Evolutionary conservation across 2,329 filamentous ascomycete genomes (phyloP), one percentile per base, ranked within the genome.

Genomic region (Beauveria sp.): DNA sequence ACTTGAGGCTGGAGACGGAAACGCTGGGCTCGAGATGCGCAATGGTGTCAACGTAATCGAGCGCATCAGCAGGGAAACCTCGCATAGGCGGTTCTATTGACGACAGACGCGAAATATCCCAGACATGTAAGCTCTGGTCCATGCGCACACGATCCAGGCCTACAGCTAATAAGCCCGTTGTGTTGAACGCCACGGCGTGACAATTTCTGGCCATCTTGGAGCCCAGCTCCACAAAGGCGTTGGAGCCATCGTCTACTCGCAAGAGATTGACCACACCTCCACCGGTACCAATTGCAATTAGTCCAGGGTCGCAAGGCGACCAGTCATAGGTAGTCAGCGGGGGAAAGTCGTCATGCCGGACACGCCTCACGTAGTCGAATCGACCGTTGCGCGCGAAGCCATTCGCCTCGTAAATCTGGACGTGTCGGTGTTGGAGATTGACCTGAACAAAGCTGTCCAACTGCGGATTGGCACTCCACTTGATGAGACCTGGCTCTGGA

Each of bases 111-210:
- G 84, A 87, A 59, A 92, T 80, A 71, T 96, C 90, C 83, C 90
- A 94, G 34, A 94, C 87, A 67, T 93, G 90, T 54, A 96, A 79
- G 67, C 89, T 92, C 64, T 88, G 84, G 69, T 94, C 91, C 73
- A 90, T 92, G 37, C 91, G 84, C 26, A 92, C 90, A 66, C 89
- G 83, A 68, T 94, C 91, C 56, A 94, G 78, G 1, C 89, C 91
- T 30, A 92, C 89, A 10, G 90, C 91, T 56, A 96, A 77, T 61
- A 89, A 79, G 20, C 88, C 87, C 5, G 79, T 80, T 3, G 84
- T 85, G 69, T 86, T 93, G 75, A 94, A 92, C 3, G 90, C 87
- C 46, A 94, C 89, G 0, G 90, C 89, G 68, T 93, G 91, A 67
- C 89, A 93, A 48, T 88, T 88, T 50, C 91, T 83, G 59, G 89